Base-by-base conservation (phyloP, 345 rosid species). In the Durio zibethinus region DNA sequence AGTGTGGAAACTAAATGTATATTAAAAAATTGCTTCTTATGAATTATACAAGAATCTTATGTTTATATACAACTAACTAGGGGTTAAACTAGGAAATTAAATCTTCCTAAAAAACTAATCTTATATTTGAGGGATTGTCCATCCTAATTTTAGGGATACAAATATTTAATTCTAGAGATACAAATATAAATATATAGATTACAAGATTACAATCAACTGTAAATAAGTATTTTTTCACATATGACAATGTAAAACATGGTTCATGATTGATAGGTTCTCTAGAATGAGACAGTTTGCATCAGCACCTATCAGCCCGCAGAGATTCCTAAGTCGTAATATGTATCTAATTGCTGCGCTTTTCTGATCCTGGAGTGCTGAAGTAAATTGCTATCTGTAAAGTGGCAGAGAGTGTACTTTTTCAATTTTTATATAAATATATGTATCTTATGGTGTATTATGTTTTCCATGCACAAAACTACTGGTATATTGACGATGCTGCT, bases 401-500 rank as follows among this genome's bases (percentile, higher is more conserved):
- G 57, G 74, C 16, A 70, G 38, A 6, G 21, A 27, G 57, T 23
- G 10, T 16, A 47, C 33, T n/a, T 43, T 23, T 73, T 35, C 43
- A 29, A 35, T 21, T n/a, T 14, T 1, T 52, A 21, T 52, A 20
- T 38, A n/a, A 33, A 23, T 52, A n/a, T 35, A 36, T 48, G 18
- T 36, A 20, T 73, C 40, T 73, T 5, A 52, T 6, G 63, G 59
- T 53, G 31, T 38, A n/a, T 36, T 16, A 36, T 25, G 3, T 25
- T 71, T 71, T 20, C 57, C 4, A 16, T 43, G 48, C 11, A 23
- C 48, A 20, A n/a, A 23, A 60, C 36, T 77, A 38, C 57, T 62
- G 60, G 56, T n/a, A 62, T n/a, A 78, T 64, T 82, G 42, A 84
- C 38, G 4, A 47, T 10, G 50, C 50, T 36, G 77, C 56, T 74